Evolutionary conservation across 257 asterid species (phyloP).

Genomic region (Linaria vulgaris): DNA sequence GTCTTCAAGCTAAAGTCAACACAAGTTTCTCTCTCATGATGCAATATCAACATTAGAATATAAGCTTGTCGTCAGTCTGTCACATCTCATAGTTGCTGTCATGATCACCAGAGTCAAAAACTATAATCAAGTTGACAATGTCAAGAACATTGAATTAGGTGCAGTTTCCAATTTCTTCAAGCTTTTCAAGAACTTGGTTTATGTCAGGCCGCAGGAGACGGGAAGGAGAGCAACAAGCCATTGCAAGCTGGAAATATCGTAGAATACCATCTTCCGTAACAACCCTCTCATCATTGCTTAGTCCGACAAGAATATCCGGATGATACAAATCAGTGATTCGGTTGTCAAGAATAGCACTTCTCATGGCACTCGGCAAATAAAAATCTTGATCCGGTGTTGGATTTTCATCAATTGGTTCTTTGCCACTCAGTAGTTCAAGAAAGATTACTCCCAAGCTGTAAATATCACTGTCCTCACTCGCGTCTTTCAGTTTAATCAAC

Average conservation of each 20-base stretch:
- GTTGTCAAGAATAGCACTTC: conserved; percentile 72
- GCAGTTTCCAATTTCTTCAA: conserved; percentile 62
- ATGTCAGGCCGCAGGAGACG: conserved; percentile 63
- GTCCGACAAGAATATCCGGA: conserved; percentile 56
- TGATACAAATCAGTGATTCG: conserved; percentile 53
- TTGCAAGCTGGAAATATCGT: conserved; percentile 64
- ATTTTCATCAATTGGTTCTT: conserved; percentile 52
- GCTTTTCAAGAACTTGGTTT: conserved; percentile 62
- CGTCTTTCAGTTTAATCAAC: conserved; percentile 77
- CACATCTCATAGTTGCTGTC: conserved; percentile 21
- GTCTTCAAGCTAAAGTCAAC: conserved; percentile 5
- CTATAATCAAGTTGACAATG: conserved; percentile 11
- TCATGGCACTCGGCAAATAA: conserved; percentile 55
- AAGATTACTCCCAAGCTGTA: conserved; percentile 78
- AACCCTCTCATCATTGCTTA: conserved; percentile 37
- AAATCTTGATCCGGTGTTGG: conserved; percentile 53
- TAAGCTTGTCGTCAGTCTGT: conserved; percentile 1
- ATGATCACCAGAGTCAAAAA: conserved; percentile 27
- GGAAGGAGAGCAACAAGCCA: conserved; percentile 85
- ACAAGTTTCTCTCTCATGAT: conserved; percentile 20
- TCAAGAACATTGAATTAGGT: not conserved
- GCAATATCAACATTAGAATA: conserved; percentile 13
- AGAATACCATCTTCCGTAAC: conserved; percentile 45
- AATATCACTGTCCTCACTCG: conserved; percentile 59
- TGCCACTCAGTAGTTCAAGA: conserved; percentile 72